phyloP scores from a whole-genome alignment of 1,284 basidiomycete species.

The Ustilago hordei region DNA sequence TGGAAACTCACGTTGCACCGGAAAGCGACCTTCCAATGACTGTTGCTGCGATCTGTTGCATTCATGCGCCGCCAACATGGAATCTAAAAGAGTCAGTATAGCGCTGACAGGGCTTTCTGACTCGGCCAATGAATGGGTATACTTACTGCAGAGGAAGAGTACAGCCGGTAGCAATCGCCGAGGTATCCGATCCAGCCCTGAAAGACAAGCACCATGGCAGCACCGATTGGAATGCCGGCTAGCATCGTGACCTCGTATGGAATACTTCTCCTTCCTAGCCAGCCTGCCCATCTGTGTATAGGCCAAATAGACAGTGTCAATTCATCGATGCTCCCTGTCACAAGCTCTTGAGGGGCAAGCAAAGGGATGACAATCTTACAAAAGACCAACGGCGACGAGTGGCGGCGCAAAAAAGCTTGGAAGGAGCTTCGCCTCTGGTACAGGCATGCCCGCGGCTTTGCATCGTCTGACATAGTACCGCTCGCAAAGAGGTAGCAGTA shows the following conservation, averaged over 20 bases:
- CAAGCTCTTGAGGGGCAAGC: background rate
- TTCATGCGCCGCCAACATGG: background rate
- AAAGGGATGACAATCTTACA: slow-evolving; percentile 19
- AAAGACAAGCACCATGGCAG: slow-evolving; percentile 46
- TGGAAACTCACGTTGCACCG: slow-evolving; percentile 35
- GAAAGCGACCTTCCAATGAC: slow-evolving; percentile 44
- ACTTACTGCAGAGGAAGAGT: slow-evolving; percentile 46
- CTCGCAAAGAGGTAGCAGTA: slow-evolving; percentile 21
- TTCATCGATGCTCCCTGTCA: background rate
- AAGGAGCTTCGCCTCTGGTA: slow-evolving; percentile 32
- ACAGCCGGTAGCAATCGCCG: slow-evolving; percentile 46
- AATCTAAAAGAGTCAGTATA: background rate
- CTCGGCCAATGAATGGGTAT: background rate
- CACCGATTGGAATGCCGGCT: slow-evolving; percentile 39
- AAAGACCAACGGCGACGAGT: slow-evolving; percentile 37
- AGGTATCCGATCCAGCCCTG: slow-evolving; percentile 51
- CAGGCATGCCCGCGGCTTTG: background rate
- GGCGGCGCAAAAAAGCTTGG: slow-evolving; percentile 33
- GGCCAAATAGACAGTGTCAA: background rate
- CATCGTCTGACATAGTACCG: slow-evolving; percentile 8
- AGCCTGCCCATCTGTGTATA: slow-evolving; percentile 32
- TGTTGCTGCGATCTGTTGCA: slow-evolving; percentile 33
- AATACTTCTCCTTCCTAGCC: slow-evolving; percentile 23
- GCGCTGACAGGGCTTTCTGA: background rate
- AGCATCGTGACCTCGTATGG: slow-evolving; percentile 39